Conservation (phyloP, 441 rosid species). For the Mallotus repandus region DNA sequence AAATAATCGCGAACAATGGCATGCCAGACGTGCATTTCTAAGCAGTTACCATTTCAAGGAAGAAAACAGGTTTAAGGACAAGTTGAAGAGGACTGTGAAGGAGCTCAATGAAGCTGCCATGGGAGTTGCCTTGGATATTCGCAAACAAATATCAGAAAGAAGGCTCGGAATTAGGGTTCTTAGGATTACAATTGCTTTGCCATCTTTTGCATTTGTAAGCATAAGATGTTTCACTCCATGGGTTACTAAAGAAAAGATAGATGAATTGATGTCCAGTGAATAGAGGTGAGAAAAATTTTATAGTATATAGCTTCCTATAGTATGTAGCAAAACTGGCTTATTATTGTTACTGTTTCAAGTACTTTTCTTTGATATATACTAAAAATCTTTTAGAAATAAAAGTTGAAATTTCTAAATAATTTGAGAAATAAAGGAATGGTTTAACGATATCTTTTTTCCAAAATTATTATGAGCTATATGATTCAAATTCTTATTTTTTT, state of each 20-base stretch:
- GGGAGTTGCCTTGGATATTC: conserved; percentile 17
- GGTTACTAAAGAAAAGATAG: conserved; percentile 16
- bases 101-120: conserved; percentile 29
- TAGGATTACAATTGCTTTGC: conserved; percentile 31
- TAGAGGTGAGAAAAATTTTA: no score
- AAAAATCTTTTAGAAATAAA: no score
- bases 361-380: no score
- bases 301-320: no score
- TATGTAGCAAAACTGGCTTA: no score
- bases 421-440: no score
- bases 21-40: conserved; percentile 48
- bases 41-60: conserved; percentile 44
- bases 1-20: conserved; percentile 34
- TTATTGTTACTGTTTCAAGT: no score
- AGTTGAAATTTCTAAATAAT: no score
- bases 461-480: no score
- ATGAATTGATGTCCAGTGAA: neutral
- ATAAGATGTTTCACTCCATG: conserved; percentile 42
- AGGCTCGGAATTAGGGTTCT: conserved; percentile 33
- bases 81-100: conserved; percentile 34
- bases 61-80: conserved; percentile 23
- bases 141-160: conserved; percentile 27
- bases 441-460: no score
- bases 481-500: no score
- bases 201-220: conserved; percentile 24